Evolutionary conservation across 2,329 filamentous ascomycete genomes (phyloP).

Genomic region (Calonectria crousiana): DNA sequence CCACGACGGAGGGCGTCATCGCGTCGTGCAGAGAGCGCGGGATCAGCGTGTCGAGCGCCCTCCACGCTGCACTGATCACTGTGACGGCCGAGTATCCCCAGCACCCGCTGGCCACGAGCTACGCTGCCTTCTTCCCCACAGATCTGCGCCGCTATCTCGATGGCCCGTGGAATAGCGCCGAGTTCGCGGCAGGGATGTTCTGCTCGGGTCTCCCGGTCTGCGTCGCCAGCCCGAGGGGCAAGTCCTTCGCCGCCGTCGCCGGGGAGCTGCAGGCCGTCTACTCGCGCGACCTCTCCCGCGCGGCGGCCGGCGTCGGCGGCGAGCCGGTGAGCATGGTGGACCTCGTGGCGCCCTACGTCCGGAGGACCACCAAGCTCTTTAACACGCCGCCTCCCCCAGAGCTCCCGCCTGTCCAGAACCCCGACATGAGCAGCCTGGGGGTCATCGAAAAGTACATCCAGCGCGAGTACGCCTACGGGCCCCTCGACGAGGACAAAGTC

Average conservation of each 20-base stretch:
- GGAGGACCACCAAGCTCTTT: slow-evolving; percentile 30
- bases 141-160: slow-evolving; percentile 44
- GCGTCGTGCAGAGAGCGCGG: background rate
- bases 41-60: slow-evolving; percentile 45
- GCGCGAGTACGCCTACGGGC: slow-evolving; percentile 37
- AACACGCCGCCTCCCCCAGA: slow-evolving; percentile 26
- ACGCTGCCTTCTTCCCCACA: slow-evolving; percentile 47
- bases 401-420: slow-evolving; percentile 44
- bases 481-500: slow-evolving; percentile 28
- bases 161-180: slow-evolving; percentile 41
- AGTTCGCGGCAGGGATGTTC: slow-evolving; percentile 40
- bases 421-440: slow-evolving; percentile 46
- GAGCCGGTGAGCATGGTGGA: slow-evolving; percentile 30
- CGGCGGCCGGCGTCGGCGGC: slow-evolving; percentile 37
- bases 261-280: slow-evolving; percentile 41
- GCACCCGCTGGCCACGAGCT: slow-evolving; percentile 41
- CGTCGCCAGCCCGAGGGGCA: slow-evolving; percentile 30
- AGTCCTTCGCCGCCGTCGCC: slow-evolving; percentile 38
- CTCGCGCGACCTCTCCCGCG: slow-evolving; percentile 42
- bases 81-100: slow-evolving; percentile 45
- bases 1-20: background rate
- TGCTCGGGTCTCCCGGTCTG: slow-evolving; percentile 30
- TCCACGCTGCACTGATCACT: slow-evolving; percentile 44
- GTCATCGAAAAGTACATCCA: slow-evolving; percentile 40
- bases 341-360: slow-evolving; percentile 29